Evolutionary conservation across 139 green algal genomes (phyloP).

Genomic region (Nannochloris sp.): DNA sequence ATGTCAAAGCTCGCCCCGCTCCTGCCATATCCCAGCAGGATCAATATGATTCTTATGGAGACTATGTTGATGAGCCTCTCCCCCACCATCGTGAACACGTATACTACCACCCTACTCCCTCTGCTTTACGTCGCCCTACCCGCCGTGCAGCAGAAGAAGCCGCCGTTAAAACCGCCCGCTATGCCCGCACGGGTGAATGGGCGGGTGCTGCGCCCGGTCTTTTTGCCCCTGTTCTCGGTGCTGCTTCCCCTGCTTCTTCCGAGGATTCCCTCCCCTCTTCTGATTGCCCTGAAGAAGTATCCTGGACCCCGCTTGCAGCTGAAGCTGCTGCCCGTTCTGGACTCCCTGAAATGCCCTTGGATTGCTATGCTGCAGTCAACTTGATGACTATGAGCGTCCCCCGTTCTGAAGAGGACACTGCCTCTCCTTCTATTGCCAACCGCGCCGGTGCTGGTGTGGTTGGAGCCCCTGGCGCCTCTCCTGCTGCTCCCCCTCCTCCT

Average conservation of each 20-base stretch:
- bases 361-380: conserved; percentile 50
- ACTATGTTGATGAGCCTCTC: conserved; percentile 1
- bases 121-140: not conserved
- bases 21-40: conserved; percentile 10
- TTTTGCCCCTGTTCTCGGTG: not conserved
- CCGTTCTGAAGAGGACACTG: not conserved
- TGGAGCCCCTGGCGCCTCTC: not conserved
- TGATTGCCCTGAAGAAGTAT: conserved; percentile 46
- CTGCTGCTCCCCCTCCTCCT: not conserved
- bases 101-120: not conserved
- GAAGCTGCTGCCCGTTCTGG: not conserved
- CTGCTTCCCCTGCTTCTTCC: conserved; percentile 2
- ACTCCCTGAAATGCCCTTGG: conserved; percentile 15
- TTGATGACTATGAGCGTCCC: conserved; percentile 48
- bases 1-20: not conserved
- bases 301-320: conserved; percentile 26
- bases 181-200: conserved; percentile 29
- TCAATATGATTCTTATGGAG: conserved; percentile 13
- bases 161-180: conserved; percentile 20
- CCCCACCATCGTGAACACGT: not conserved
- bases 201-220: not conserved
- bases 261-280: conserved; percentile 23
- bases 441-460: not conserved
- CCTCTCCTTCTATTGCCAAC: not conserved
- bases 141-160: conserved; percentile 35